phyloP scores from a whole-genome alignment of 768 basidiomycete species.

The Auriculariales sp. region DNA sequence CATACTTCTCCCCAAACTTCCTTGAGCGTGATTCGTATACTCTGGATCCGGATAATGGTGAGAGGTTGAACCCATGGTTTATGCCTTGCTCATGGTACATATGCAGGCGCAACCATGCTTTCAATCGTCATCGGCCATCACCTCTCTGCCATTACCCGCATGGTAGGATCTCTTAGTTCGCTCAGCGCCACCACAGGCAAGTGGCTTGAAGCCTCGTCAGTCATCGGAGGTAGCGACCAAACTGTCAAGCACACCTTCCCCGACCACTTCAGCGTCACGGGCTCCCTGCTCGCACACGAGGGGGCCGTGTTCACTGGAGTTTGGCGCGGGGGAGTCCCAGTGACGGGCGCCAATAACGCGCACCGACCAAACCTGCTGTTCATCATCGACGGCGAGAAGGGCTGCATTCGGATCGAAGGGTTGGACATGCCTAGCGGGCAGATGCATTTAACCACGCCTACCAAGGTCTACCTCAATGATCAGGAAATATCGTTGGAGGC shows the following conservation, averaged over 20 bases:
- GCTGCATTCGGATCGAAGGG: constrained; percentile 15
- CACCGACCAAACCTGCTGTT: constrained; percentile 12
- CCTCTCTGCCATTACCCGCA: constrained; percentile 15
- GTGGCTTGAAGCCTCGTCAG: constrained; percentile 15
- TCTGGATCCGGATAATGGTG: not conserved
- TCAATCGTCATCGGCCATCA: constrained; percentile 17
- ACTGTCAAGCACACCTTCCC: constrained; percentile 12
- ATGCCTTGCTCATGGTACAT: too few species aligned
- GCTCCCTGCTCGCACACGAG: constrained; percentile 12
- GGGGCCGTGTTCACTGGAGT: constrained; percentile 17
- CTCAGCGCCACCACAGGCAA: constrained; percentile 15
- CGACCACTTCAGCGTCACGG: constrained; percentile 18
- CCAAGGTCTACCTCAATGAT: constrained; percentile 18
- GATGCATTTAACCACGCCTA: constrained; percentile 13
- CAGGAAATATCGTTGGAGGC: constrained; percentile 12
- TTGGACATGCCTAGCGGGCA: constrained; percentile 6
- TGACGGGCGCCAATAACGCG: constrained; percentile 11
- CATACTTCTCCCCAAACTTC: not conserved
- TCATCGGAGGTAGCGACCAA: constrained; percentile 12
- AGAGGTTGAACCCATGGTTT: not conserved
- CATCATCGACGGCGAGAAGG: constrained; percentile 23
- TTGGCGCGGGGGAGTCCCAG: constrained; percentile 13
- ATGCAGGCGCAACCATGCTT: constrained; percentile 14
- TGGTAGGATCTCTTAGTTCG: constrained; percentile 19
- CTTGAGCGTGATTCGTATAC: not conserved